Evolutionary conservation across 2,329 filamentous ascomycete genomes (phyloP).

Genomic region (Saccharata proteae): DNA sequence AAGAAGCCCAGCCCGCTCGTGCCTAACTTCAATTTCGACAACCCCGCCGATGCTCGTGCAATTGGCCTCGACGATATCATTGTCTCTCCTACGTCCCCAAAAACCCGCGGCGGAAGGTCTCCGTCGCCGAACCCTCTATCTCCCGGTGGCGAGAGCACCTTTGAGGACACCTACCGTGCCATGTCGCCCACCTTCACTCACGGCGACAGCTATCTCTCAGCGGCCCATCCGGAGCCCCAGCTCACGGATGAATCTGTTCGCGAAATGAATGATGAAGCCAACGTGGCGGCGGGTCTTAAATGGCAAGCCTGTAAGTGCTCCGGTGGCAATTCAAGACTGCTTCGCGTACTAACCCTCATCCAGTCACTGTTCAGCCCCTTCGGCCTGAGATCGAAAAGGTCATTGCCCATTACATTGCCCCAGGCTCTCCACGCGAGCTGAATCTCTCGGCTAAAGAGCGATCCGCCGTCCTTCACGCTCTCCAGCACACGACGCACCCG

Average conservation of each 20-base stretch:
- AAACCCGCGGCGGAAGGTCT: too few species aligned
- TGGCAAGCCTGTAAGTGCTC: slow-evolving; percentile 10
- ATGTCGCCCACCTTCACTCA: background rate
- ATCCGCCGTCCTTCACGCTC: slow-evolving; percentile 50
- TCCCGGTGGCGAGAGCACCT: background rate
- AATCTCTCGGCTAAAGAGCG: slow-evolving; percentile 59
- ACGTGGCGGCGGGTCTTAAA: slow-evolving; percentile 8
- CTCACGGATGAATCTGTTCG: slow-evolving; percentile 9
- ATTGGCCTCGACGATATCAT: slow-evolving; percentile 7
- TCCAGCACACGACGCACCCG: slow-evolving; percentile 67
- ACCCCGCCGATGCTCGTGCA: slow-evolving; percentile 5
- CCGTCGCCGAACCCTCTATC: background rate
- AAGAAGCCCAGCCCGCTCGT: slow-evolving; percentile 21
- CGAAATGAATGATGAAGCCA: slow-evolving; percentile 9
- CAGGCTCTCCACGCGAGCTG: slow-evolving; percentile 55
- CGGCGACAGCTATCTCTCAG: too few species aligned
- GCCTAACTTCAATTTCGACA: slow-evolving; percentile 8
- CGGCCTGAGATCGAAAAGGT: slow-evolving; percentile 63
- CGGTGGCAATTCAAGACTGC: slow-evolving; percentile 4
- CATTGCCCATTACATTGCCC: slow-evolving; percentile 62
- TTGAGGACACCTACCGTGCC: background rate
- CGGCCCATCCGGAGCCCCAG: slow-evolving; percentile 7
- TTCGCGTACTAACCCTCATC: background rate
- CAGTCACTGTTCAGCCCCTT: slow-evolving; percentile 44
- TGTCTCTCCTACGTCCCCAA: background rate